Evolutionary conservation across 2,329 filamentous ascomycete genomes (phyloP).

Genomic region (Cladosporium sp.): DNA sequence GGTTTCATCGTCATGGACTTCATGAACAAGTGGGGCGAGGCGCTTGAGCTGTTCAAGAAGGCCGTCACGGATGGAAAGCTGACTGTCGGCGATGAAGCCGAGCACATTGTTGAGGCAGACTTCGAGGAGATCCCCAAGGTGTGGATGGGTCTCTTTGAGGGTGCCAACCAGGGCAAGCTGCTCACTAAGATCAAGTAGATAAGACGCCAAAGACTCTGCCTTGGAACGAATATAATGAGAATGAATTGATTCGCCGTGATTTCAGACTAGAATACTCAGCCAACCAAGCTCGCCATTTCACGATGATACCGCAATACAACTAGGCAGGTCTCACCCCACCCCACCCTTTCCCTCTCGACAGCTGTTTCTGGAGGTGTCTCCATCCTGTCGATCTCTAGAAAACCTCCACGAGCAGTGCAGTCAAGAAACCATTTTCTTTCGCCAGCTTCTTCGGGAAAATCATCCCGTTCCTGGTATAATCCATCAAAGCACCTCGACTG

Average conservation of each 20-base stretch:
- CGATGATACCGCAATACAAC: too few relatives aligned
- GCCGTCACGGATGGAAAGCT: slow-evolving; percentile 42
- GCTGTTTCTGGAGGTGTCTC: too few relatives aligned
- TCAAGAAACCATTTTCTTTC: slow-evolving; percentile 16
- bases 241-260: too few relatives aligned
- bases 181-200: slow-evolving; percentile 27
- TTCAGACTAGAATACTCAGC: too few relatives aligned
- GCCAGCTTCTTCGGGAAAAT: slow-evolving; percentile 16
- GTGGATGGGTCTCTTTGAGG: slow-evolving; percentile 44
- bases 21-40: slow-evolving; percentile 20
- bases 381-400: not conserved
- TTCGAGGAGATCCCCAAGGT: slow-evolving; percentile 47
- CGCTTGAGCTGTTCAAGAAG: slow-evolving; percentile 22
- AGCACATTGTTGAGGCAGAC: slow-evolving; percentile 41
- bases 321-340: too few relatives aligned
- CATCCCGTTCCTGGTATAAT: slow-evolving; percentile 15
- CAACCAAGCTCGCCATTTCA: too few relatives aligned
- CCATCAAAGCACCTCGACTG: slow-evolving; percentile 15
- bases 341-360: too few relatives aligned
- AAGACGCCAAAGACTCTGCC: not conserved
- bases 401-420: slow-evolving; percentile 13
- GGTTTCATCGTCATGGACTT: slow-evolving; percentile 33
- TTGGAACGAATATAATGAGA: too few relatives aligned
- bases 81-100: slow-evolving; percentile 36
- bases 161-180: slow-evolving; percentile 44